Percentiles rank a stretch among this genome's conserved stretches.
Evolutionary conservation across 306 rosid species (phyloP).

Genomic region (Betula pendula): DNA sequence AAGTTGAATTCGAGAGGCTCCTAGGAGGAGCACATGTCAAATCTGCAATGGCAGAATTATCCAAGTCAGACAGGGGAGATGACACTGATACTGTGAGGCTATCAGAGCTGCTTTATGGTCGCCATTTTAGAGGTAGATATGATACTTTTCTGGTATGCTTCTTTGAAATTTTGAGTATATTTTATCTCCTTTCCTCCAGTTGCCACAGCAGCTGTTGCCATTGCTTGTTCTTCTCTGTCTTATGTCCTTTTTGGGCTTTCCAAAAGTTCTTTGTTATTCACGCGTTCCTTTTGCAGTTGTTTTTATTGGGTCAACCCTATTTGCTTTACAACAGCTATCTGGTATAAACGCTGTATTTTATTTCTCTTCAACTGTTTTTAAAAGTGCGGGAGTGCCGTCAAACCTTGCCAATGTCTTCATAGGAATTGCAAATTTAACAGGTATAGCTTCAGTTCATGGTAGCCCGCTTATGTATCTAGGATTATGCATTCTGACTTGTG

Average conservation of each 20-base stretch:
- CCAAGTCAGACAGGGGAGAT: constrained; percentile 76
- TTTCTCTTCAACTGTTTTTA: constrained; percentile 96
- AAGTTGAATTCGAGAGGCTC: constrained; percentile 81
- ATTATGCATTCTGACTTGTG: constrained; percentile 25
- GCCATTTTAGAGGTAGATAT: constrained; percentile 72
- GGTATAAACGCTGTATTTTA: constrained; percentile 98
- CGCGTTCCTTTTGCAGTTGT: constrained; percentile 92
- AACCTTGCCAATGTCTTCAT: constrained; percentile 77
- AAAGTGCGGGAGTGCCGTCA: constrained; percentile 91
- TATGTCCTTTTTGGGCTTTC: constrained; percentile 28
- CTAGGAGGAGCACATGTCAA: constrained; percentile 84
- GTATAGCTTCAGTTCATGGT: constrained; percentile 40
- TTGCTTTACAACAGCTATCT: constrained; percentile 99
- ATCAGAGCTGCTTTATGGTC: constrained; percentile 82
- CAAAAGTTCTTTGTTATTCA: constrained; percentile 61
- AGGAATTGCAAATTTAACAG: constrained; percentile 81
- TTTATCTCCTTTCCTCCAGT: not conserved
- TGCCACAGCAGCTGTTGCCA: not conserved
- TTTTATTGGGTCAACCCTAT: constrained; percentile 98
- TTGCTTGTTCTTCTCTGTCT: constrained; percentile 17
- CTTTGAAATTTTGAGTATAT: constrained; percentile 7
- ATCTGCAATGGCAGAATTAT: constrained; percentile 74
- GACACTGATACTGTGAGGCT: constrained; percentile 65
- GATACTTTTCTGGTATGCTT: constrained; percentile 18
- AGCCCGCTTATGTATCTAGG: constrained; percentile 14